Conservation (phyloP, 75 land plant species). For the Isoetes taiwanensis region DNA sequence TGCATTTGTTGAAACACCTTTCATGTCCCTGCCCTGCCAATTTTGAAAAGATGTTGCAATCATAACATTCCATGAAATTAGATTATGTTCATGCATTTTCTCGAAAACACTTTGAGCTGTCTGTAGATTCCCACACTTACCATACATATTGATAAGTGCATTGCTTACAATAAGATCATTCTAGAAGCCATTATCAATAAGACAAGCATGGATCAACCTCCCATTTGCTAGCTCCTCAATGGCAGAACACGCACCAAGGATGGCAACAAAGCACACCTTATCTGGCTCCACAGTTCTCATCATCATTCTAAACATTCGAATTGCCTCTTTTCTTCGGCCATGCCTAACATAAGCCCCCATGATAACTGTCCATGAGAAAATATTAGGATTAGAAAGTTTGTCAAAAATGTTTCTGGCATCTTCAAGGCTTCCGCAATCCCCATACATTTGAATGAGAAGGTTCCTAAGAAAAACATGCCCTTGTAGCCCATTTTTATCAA, state of each 20-base stretch:
- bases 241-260: no score
- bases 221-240: no score
- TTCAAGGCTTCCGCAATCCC: conserved; percentile 4
- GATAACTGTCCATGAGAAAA: not conserved
- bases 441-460: conserved; percentile 6
- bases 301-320: no score
- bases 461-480: no score
- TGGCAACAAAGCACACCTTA: no score
- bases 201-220: no score
- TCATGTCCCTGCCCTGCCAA: conserved; percentile 13
- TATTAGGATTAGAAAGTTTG: not conserved
- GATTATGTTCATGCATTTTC: not conserved
- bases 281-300: no score
- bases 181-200: no score
- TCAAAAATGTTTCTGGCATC: not conserved
- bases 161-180: no score
- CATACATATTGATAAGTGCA: conserved; percentile 14
- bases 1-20: conserved; percentile 11
- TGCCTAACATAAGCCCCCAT: no score
- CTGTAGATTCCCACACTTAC: conserved; percentile 9
- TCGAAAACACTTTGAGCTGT: conserved; percentile 4
- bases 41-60: conserved; percentile 11
- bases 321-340: no score
- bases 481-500: no score
- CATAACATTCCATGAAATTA: conserved; percentile 15